phyloP scores from a whole-genome alignment of 345 rosid genomes.

The Durio zibethinus region DNA sequence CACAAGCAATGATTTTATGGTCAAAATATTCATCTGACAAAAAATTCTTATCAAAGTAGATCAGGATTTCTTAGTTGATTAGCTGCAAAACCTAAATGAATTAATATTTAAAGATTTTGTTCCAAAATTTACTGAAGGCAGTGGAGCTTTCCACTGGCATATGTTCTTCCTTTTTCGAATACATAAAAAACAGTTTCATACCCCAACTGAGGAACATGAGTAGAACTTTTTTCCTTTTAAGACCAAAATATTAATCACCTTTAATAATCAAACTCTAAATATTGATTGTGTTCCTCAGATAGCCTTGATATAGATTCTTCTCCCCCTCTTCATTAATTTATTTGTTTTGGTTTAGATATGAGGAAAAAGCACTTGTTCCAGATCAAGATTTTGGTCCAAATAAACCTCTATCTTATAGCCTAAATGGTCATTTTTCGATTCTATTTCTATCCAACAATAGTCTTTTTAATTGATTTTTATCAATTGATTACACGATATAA shows the following conservation, averaged over 20 bases:
- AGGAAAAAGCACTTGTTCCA: neutral
- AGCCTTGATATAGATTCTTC: neutral
- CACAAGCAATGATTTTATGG: neutral
- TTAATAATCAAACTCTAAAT: neutral
- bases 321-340: neutral
- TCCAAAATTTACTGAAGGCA: neutral
- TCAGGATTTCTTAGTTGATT: neutral
- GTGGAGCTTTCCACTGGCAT: neutral
- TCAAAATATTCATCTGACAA: conserved; percentile 10
- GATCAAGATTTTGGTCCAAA: neutral
- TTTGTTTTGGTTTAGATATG: neutral
- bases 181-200: neutral
- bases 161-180: neutral
- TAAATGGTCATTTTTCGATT: neutral
- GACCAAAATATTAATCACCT: neutral
- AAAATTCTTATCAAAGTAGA: conserved; percentile 3
- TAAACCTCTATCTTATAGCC: neutral
- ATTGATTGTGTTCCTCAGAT: neutral
- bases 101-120: neutral
- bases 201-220: neutral
- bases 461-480: neutral
- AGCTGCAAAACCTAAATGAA: neutral
- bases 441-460: neutral
- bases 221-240: neutral
- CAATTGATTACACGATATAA: neutral